Conservation (phyloP, 306 rosid genomes). For the Fragaria vesca region DNA sequence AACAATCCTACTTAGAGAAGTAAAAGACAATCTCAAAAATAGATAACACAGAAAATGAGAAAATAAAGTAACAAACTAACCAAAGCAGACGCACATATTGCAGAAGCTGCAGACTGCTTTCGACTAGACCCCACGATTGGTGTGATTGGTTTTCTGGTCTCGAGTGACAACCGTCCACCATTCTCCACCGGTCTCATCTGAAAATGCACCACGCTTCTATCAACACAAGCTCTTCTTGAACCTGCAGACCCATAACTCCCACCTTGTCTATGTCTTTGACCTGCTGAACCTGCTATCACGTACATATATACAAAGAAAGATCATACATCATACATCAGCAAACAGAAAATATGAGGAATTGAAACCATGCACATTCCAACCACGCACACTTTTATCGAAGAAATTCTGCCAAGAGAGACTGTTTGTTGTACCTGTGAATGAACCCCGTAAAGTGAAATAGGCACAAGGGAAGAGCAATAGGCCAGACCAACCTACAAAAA, state of each 20-base stretch:
- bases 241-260: constrained; percentile 19
- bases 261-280: constrained; percentile 9
- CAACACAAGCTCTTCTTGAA: constrained; percentile 27
- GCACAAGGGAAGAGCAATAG: neutral
- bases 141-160: constrained; percentile 14
- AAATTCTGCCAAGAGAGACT: neutral
- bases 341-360: neutral
- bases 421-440: neutral
- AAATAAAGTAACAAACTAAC: constrained; percentile 31
- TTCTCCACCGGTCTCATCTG: constrained; percentile 13
- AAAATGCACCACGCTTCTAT: constrained; percentile 30
- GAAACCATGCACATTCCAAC: neutral
- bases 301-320: neutral
- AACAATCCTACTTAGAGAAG: neutral
- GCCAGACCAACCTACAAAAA: neutral
- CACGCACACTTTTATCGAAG: neutral
- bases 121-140: constrained; percentile 13
- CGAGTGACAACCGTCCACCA: constrained; percentile 8
- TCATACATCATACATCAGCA: constrained; percentile 3
- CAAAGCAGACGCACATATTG: constrained; percentile 48
- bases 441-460: neutral
- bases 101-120: constrained; percentile 25
- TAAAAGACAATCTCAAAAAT: neutral
- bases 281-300: constrained; percentile 4
- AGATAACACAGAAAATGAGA: neutral